Evolutionary conservation across 768 basidiomycete species (phyloP), one percentile per base, ranked within the genome.

Genomic region (Zangia roseola): DNA sequence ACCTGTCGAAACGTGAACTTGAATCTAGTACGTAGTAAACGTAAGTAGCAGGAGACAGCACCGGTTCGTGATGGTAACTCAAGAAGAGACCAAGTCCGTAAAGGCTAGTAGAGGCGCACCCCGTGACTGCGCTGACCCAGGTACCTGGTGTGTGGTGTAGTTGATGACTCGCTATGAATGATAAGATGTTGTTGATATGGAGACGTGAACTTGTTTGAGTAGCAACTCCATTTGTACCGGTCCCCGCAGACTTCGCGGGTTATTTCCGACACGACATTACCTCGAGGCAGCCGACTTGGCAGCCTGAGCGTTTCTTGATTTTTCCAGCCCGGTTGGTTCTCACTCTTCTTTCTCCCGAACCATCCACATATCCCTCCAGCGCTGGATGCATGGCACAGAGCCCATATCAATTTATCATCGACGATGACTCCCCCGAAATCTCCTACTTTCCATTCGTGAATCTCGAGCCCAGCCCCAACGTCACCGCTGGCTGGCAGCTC

Each of bases 391-490:
- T 67, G 68, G 66, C 68, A 53, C 35, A 31, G 47, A 36, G 33
- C 28, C 41, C 45, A 37, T 44, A 33, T 28, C 61, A 74, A 49
- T 71, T 87, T 67, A 55, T 65, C 50, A 71, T 90, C 58, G 78
- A 84, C 65, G 81, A 88, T 62, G 80, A 81, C 45, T 88, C 87
- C 36, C 87, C 87, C 5, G 60, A 73, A 39, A 70, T 89, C 55
- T 53, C 58, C 23, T 90, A 88, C 70, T 73, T 64, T 50, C 87
- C 88, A 20, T 78, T 81, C 50, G 59, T 70, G 36, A 83, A 86
- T 64, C 77, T 76, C 10, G 69, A 81, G 48, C 70, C 77, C 34
- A 63, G 74, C 42, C 66, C 78, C 1, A 72, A 82, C 56, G 57
- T 80, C 35, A 58, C 65, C 17, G 73, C 71, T 23, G 86, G 86